phyloP scores from a whole-genome alignment of 495 filamentous ascomycete genomes.

The Penicillium antarcticum region DNA sequence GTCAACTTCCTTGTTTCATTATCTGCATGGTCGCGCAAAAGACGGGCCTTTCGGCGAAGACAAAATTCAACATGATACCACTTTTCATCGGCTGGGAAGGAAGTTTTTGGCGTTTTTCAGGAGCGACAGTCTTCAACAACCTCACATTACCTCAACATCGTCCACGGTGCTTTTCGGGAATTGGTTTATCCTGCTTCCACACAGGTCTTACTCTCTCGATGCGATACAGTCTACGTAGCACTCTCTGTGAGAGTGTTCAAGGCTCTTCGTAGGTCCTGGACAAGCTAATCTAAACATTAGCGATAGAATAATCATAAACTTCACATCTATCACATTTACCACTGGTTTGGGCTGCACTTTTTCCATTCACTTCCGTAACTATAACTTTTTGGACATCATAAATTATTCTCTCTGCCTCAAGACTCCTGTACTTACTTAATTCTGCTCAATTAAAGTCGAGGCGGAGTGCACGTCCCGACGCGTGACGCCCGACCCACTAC shows the following conservation, averaged over 20 bases:
- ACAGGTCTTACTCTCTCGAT: constrained; percentile 7
- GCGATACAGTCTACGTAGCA: constrained; percentile 1
- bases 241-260: constrained; percentile 1
- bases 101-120: constrained; percentile 44
- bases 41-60: constrained; percentile 43
- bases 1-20: constrained; percentile 33
- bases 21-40: constrained; percentile 42
- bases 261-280: constrained; percentile 11
- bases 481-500: constrained; percentile 32
- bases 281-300: constrained; percentile 49
- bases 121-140: constrained; percentile 48
- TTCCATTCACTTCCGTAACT: not conserved
- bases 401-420: not conserved
- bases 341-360: not conserved
- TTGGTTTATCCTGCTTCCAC: not conserved
- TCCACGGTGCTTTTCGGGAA: constrained; percentile 6
- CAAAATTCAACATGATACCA: constrained; percentile 57
- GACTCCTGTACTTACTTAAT: not conserved
- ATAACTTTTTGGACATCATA: not conserved
- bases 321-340: constrained; percentile 6
- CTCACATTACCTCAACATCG: constrained; percentile 12
- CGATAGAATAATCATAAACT: constrained; percentile 37
- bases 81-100: constrained; percentile 48
- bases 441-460: not conserved
- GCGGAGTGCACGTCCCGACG: constrained; percentile 22